A percentile compares a stretch with the other conserved stretches of the same genome.
Evolutionary conservation across 441 rosid species (phyloP).

Genomic region (Gossypium lobatum): DNA sequence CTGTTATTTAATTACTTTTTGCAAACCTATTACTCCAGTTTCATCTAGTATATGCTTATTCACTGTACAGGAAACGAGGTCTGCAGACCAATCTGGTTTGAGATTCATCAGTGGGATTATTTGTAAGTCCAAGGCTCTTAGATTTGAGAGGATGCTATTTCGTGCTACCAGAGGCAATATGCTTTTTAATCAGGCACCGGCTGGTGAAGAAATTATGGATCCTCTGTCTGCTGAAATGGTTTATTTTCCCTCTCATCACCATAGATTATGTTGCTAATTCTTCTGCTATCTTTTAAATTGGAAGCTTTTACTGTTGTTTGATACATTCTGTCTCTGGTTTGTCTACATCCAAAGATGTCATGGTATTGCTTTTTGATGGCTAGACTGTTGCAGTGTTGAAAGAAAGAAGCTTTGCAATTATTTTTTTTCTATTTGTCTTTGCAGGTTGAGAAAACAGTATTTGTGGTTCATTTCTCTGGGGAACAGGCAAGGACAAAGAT

Average conservation of each 20-base stretch:
- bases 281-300: constrained; percentile 4
- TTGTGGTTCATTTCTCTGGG: constrained; percentile 91
- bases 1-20: constrained; percentile 14
- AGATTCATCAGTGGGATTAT: constrained; percentile 89
- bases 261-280: constrained; percentile 6
- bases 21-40: constrained; percentile 17
- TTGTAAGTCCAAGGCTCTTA: constrained; percentile 64
- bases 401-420: constrained; percentile 14
- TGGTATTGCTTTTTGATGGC: constrained; percentile 4
- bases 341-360: not conserved
- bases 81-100: constrained; percentile 74
- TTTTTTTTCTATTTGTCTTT: constrained; percentile 13
- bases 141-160: constrained; percentile 92
- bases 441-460: constrained; percentile 82
- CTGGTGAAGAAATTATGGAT: constrained; percentile 89
- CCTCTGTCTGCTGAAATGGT: constrained; percentile 87
- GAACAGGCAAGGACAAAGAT: constrained; percentile 92
- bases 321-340: not conserved
- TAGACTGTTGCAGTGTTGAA: constrained; percentile 3
- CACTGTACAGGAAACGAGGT: constrained; percentile 58
- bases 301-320: constrained; percentile 2
- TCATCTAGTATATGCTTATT: constrained; percentile 20
- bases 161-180: constrained; percentile 98
- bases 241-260: constrained; percentile 15
- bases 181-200: constrained; percentile 90